Percentiles rank a stretch among this genome's conserved stretches.
Evolutionary conservation across 306 rosid genomes (phyloP).

Genomic region (Citrullus colocynthis): DNA sequence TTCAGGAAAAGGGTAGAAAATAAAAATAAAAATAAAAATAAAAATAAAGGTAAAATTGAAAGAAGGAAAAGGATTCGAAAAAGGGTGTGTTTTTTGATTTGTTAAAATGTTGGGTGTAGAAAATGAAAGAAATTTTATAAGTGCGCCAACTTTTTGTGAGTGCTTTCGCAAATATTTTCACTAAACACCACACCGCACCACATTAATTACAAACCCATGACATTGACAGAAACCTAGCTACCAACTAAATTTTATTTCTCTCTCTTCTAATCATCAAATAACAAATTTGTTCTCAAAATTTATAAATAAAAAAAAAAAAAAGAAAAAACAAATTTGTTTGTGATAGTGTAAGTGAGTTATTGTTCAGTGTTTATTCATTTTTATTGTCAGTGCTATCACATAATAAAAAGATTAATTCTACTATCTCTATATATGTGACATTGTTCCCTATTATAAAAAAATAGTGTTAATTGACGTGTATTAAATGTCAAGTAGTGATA

Average conservation of each 20-base stretch:
- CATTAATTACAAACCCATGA: background rate
- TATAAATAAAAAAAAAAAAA: no score
- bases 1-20: background rate
- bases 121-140: background rate
- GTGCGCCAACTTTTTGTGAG: background rate
- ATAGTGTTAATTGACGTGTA: no score
- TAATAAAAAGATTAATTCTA: background rate
- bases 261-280: background rate
- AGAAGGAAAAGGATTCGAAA: background rate
- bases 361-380: background rate
- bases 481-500: no score
- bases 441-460: no score
- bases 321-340: no score
- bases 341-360: background rate
- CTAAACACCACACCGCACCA: background rate
- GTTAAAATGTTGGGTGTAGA: background rate
- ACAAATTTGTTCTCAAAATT: background rate
- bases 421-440: no score
- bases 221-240: slow-evolving; percentile 1
- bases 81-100: background rate
- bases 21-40: background rate
- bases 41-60: background rate
- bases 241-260: background rate
- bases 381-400: background rate
- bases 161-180: background rate